Conservation (phyloP, 2,329 filamentous ascomycete species). For the Neofusicoccum parvum region DNA sequence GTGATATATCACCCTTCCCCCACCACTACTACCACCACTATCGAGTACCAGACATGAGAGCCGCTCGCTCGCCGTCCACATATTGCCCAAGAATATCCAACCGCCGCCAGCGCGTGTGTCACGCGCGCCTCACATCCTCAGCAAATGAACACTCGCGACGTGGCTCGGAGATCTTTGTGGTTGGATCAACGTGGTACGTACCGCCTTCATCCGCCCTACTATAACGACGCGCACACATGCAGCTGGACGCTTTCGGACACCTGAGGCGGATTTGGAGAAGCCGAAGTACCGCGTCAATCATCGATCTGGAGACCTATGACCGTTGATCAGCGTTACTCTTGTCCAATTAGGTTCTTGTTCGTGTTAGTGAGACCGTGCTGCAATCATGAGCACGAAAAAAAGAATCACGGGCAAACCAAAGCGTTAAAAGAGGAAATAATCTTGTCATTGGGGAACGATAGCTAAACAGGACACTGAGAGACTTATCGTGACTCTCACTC, state of each 20-base stretch:
- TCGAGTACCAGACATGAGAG: background rate
- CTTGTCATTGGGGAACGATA: slow-evolving; percentile 12
- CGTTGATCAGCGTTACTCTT: background rate
- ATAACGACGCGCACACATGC: background rate
- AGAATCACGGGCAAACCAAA: background rate
- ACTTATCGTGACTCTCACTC: background rate
- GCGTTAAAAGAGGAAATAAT: background rate
- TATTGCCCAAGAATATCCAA: too few relatives aligned
- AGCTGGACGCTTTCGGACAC: background rate
- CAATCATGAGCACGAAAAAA: background rate
- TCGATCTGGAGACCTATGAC: background rate
- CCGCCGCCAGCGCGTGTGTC: background rate
- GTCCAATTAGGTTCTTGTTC: background rate
- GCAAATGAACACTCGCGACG: background rate
- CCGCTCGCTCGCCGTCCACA: too few relatives aligned
- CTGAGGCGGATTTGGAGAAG: background rate
- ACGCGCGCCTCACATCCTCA: background rate
- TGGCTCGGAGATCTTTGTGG: background rate
- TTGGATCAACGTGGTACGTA: slow-evolving; percentile 9
- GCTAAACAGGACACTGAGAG: background rate
- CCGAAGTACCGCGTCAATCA: background rate
- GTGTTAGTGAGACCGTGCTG: background rate
- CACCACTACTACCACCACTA: background rate
- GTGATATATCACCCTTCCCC: too few relatives aligned
- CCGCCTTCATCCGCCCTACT: background rate